Evolutionary conservation across 2,329 filamentous ascomycete species (phyloP), one percentile per base, ranked within the genome.

Genomic region (Colletotrichum orchidophilum): DNA sequence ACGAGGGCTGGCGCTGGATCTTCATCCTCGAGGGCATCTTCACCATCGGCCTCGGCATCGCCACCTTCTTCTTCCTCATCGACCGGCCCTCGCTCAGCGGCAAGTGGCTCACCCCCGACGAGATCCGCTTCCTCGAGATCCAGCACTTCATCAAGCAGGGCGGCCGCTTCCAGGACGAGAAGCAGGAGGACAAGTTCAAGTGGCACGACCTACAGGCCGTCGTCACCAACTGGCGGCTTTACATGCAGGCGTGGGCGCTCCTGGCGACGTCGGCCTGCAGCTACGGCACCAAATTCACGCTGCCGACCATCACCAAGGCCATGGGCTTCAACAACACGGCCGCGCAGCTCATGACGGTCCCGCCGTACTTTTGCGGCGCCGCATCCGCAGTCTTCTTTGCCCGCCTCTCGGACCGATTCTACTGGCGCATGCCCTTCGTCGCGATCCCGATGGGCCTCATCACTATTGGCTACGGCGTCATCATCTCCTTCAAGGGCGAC

Each of bases 361-460:
- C 88, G 0, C 87, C 88, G 0, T 90, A 89, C 69, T 87, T 90
- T 1, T 87, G 86, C 0, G 92, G 90, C 0, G 90, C 90, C 0
- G 80, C 92, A 3, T 74, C 92, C 1, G 93, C 92, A 0, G 83
- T 94, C 3, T 63, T 83, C 1, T 84, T 93, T 33, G 92, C 92
- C 1, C 92, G 85, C 75, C 78, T 91, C 6, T 92, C 92, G 0
- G 93, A 94, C 76, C 85, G 89, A 2, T 93, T 90, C 1, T 81
- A 86, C 27, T 85, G 88, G 76, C 86, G 92, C 27, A 92, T 92
- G 3, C 81, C 91, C 4, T 93, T 90, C 80, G 93, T 94, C 67
- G 92, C 93, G 11, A 74, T 77, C 26, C 83, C 90, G 3, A 86
- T 90, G 0, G 61, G 91, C 0, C 75, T 94, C 8, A 91, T 89